Percentiles rank a stretch among this genome's conserved stretches.
These are phyloP conservation scores for Rhizopogon vesiculosus DNA, from an alignment of 768 basidiomycete genomes.

Conservation along the genomic window DNA sequence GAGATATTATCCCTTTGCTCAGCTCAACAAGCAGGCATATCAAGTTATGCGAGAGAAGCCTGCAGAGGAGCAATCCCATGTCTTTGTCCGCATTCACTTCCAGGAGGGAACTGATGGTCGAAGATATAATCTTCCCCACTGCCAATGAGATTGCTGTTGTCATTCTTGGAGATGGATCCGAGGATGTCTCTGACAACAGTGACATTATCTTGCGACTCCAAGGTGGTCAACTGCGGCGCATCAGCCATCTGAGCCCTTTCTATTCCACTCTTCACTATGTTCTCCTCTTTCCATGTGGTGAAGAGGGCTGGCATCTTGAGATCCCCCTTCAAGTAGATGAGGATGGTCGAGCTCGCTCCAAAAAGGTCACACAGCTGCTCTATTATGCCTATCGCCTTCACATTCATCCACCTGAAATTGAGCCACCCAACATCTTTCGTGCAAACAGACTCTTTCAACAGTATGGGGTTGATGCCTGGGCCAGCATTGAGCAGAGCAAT, in stretches of 20 bases:
- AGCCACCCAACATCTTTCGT: conserved; percentile 26
- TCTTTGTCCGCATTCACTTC: conserved; percentile 5
- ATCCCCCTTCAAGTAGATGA: conserved; percentile 9
- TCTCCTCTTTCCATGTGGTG: conserved; percentile 37
- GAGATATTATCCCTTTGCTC: conserved; percentile 19
- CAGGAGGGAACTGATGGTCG: conserved; percentile 21
- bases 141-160: conserved; percentile 39
- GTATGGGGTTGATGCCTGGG: conserved; percentile 35
- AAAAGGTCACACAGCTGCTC: too few species aligned
- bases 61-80: conserved; percentile 9
- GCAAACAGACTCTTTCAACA: conserved; percentile 40
- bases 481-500: conserved; percentile 35
- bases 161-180: conserved; percentile 27
- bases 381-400: too few species aligned
- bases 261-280: conserved; percentile 40
- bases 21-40: conserved; percentile 27
- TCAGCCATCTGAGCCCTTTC: conserved; percentile 27
- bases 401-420: conserved; percentile 8
- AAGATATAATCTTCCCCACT: conserved; percentile 40
- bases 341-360: neutral
- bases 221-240: conserved; percentile 19
- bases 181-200: neutral
- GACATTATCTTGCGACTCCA: conserved; percentile 32
- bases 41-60: conserved; percentile 22
- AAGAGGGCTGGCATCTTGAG: conserved; percentile 32